Evolutionary conservation across 257 asterid genomes (phyloP).

Genomic region (Penstemon newberryi): DNA sequence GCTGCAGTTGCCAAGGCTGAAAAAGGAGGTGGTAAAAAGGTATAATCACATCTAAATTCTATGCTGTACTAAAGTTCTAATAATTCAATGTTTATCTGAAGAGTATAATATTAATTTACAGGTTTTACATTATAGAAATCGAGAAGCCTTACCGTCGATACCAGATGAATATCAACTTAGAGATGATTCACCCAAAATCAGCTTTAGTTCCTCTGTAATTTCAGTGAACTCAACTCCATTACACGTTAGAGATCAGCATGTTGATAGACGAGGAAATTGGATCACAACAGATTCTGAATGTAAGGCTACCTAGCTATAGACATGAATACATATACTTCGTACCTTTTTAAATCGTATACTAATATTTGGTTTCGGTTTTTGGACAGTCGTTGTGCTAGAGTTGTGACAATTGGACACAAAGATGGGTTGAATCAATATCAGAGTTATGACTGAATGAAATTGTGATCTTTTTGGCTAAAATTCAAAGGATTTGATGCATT

Average conservation of each 20-base stretch:
- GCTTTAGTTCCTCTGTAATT: conserved; percentile 39
- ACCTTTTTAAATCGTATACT: not conserved
- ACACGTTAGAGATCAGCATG: conserved; percentile 14
- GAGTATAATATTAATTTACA: not conserved
- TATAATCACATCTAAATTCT: not conserved
- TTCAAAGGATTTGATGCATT: too few relatives aligned
- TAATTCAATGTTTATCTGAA: too few relatives aligned
- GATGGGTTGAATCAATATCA: too few relatives aligned
- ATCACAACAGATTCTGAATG: conserved; percentile 58
- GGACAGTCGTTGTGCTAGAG: conserved; percentile 64
- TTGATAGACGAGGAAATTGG: conserved; percentile 42
- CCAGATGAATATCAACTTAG: conserved; percentile 38
- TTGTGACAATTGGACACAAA: conserved; percentile 25
- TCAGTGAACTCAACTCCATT: conserved; percentile 29
- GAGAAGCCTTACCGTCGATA: not conserved
- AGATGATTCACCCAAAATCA: conserved; percentile 53
- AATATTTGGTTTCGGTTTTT: not conserved
- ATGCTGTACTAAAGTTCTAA: not conserved
- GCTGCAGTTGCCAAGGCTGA: conserved; percentile 46
- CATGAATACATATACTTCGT: too few relatives aligned
- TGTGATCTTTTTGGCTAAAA: too few relatives aligned
- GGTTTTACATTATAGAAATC: conserved; percentile 36
- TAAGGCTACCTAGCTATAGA: conserved; percentile 26
- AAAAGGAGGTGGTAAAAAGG: conserved; percentile 46
- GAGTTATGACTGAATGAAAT: too few relatives aligned